These are phyloP conservation scores for Asterochloris erici DNA, from an alignment of 139 green algal genomes.

Conservation along the genomic window DNA sequence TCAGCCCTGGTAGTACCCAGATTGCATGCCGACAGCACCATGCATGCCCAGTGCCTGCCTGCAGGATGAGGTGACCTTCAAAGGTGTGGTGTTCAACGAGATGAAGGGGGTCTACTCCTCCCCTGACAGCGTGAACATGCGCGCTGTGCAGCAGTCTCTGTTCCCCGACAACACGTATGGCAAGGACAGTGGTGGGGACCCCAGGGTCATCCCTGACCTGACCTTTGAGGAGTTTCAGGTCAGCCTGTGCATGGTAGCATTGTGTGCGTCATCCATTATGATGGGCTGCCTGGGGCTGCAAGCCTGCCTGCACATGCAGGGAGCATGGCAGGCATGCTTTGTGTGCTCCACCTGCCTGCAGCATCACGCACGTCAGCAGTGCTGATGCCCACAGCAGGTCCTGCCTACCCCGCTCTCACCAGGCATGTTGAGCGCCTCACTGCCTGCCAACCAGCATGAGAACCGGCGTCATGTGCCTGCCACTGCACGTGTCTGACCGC, in stretches of 20 bases:
- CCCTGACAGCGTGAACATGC: conserved; percentile 86
- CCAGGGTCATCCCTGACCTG: conserved; percentile 86
- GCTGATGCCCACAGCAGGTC: neutral
- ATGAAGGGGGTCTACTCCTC: conserved; percentile 99
- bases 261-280: neutral
- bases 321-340: neutral
- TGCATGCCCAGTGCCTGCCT: neutral
- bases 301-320: neutral
- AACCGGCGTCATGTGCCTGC: too few species aligned
- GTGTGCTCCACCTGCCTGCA: neutral
- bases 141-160: conserved; percentile 72
- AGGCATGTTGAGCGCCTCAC: neutral
- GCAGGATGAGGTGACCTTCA: conserved; percentile 75
- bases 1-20: too few species aligned
- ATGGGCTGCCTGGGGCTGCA: neutral
- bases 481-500: neutral
- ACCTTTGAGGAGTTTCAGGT: conserved; percentile 94
- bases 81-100: conserved; percentile 99
- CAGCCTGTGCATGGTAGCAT: neutral
- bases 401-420: too few species aligned
- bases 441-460: too few species aligned
- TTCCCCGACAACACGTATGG: conserved; percentile 88
- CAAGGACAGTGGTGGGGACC: conserved; percentile 92
- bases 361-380: neutral
- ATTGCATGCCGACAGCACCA: neutral